These are phyloP conservation scores for Carallia brachiata DNA, from an alignment of 345 rosid genomes.

Conservation along the genomic window DNA sequence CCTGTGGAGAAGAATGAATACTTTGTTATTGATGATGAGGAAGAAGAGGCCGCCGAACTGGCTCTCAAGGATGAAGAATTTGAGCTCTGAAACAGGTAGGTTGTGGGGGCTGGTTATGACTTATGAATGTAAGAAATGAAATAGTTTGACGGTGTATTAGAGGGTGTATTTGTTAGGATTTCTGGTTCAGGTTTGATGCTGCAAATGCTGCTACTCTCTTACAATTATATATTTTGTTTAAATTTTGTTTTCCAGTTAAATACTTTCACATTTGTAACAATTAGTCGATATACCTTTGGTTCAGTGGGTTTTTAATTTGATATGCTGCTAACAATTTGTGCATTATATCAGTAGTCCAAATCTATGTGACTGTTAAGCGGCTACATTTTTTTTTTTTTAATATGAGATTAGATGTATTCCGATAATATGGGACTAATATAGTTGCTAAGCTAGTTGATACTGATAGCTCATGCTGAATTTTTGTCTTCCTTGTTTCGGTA, in stretches of 20 bases:
- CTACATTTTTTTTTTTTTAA: not conserved
- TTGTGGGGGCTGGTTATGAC: not conserved
- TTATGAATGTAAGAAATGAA: conserved; percentile 7
- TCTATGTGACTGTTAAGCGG: not conserved
- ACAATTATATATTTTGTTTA: not conserved
- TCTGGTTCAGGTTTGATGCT: conserved; percentile 11
- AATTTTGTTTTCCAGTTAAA: conserved; percentile 18
- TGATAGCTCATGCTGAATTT: not conserved
- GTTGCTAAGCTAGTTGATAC: not conserved
- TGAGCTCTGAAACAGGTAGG: conserved; percentile 54
- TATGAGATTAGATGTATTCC: not conserved
- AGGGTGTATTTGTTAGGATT: conserved; percentile 10
- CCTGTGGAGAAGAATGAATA: conserved; percentile 90
- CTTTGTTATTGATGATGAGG: conserved; percentile 82
- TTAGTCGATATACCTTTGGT: conserved; percentile 14
- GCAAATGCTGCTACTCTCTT: conserved; percentile 4
- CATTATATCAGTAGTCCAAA: conserved; percentile 3
- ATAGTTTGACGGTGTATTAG: not conserved
- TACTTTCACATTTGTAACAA: conserved; percentile 11
- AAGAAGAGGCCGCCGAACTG: conserved; percentile 84
- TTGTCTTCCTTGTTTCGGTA: no score
- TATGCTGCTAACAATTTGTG: conserved; percentile 3
- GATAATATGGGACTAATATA: not conserved
- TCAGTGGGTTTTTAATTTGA: conserved; percentile 8
- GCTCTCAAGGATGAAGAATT: conserved; percentile 80